phyloP scores from a whole-genome alignment of 2,329 filamentous ascomycete genomes.

The Penicillium hesseltinei region DNA sequence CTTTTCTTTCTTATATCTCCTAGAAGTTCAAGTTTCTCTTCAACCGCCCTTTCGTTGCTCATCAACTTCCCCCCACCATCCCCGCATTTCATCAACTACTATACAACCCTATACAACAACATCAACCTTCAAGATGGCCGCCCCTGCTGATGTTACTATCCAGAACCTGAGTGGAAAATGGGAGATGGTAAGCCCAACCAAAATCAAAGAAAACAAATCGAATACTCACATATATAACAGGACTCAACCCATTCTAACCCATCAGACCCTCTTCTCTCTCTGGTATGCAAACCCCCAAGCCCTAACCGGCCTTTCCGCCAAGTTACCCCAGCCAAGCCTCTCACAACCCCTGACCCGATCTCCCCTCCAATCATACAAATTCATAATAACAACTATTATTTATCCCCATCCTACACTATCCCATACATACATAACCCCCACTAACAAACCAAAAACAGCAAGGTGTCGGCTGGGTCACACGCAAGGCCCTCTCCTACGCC shows the following conservation, averaged over 20 bases:
- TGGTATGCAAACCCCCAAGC: slow-evolving; percentile 44
- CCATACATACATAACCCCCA: neutral
- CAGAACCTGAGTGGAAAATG: slow-evolving; percentile 68
- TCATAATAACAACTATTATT: neutral
- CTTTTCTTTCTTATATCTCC: neutral
- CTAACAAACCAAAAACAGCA: slow-evolving; percentile 46
- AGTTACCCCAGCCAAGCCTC: neutral
- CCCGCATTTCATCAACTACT: slow-evolving; percentile 16
- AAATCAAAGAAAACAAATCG: neutral
- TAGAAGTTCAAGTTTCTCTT: neutral
- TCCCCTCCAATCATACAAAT: neutral
- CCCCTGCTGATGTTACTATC: slow-evolving; percentile 64
- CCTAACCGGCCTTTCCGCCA: neutral
- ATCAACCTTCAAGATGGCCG: slow-evolving; percentile 60
- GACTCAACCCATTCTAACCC: slow-evolving; percentile 72
- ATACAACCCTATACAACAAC: neutral
- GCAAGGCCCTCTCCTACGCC: slow-evolving; percentile 68
- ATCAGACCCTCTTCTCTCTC: slow-evolving; percentile 64
- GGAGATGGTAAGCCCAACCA: slow-evolving; percentile 58
- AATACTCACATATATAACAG: slow-evolving; percentile 43
- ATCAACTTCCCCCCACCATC: slow-evolving; percentile 15
- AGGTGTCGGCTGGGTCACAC: slow-evolving; percentile 68
- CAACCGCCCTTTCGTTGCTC: neutral
- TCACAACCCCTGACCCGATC: neutral
- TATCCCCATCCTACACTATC: neutral